These are phyloP conservation scores for Ganoderma lingzhi DNA, from an alignment of 1,284 basidiomycete genomes.

Conservation along the genomic window DNA sequence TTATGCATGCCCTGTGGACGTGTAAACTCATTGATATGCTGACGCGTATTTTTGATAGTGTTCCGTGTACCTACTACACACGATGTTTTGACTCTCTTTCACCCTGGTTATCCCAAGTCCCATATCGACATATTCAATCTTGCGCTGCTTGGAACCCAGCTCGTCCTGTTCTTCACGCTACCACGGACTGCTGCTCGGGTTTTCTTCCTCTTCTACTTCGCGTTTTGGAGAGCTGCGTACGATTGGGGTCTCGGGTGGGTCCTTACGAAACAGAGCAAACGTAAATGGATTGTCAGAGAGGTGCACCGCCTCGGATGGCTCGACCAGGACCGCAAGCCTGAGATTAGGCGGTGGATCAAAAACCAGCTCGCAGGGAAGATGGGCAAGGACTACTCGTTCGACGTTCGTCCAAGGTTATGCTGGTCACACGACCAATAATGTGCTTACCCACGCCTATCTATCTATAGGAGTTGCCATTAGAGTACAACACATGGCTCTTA, in stretches of 20 bases:
- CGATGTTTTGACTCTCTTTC: slow-evolving; percentile 92
- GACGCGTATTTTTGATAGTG: slow-evolving; percentile 57
- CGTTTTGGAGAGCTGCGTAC: slow-evolving; percentile 93
- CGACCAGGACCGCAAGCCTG: slow-evolving; percentile 73
- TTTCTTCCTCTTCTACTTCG: slow-evolving; percentile 89
- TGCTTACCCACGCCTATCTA: slow-evolving; percentile 26
- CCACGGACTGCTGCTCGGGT: slow-evolving; percentile 61
- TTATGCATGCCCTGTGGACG: slow-evolving; percentile 13
- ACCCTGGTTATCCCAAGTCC: slow-evolving; percentile 90
- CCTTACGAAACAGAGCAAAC: slow-evolving; percentile 93
- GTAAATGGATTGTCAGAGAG: slow-evolving; percentile 89
- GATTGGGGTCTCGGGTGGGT: slow-evolving; percentile 95
- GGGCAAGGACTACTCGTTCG: slow-evolving; percentile 93
- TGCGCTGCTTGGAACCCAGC: slow-evolving; percentile 79
- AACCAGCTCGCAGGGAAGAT: slow-evolving; percentile 92
- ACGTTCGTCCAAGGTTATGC: slow-evolving; percentile 56
- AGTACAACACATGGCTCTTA: slow-evolving; percentile 93
- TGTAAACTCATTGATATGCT: slow-evolving; percentile 7
- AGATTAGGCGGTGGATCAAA: slow-evolving; percentile 83
- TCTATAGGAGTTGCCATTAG: slow-evolving; percentile 75
- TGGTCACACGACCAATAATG: slow-evolving; percentile 30
- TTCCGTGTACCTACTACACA: slow-evolving; percentile 96
- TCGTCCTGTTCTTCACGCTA: slow-evolving; percentile 78
- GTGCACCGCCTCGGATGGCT: slow-evolving; percentile 89
- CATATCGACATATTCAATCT: slow-evolving; percentile 92